These are phyloP conservation scores for Panicum miliaceum DNA, from an alignment of 176 grass and related monocot species.

Conservation along the genomic window DNA sequence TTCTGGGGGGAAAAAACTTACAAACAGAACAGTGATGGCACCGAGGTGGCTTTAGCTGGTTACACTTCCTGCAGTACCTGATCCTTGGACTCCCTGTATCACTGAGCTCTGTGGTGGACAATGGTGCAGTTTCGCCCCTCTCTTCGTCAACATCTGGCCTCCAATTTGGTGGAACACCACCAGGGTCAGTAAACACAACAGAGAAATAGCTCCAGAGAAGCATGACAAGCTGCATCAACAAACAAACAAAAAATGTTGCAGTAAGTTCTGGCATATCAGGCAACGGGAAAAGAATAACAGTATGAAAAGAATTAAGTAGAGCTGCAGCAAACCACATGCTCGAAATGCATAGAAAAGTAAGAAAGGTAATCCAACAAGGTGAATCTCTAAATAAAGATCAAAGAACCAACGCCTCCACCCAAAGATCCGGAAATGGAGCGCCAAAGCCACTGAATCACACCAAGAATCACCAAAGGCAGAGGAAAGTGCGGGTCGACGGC, in stretches of 20 bases:
- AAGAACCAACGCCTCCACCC: background rate
- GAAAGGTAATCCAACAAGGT: background rate
- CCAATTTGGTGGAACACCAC: slow-evolving; percentile 83
- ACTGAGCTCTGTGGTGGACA: slow-evolving; percentile 50
- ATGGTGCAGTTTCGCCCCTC: slow-evolving; percentile 72
- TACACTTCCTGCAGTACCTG: slow-evolving; percentile 93
- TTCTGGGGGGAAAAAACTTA: slow-evolving; percentile 44
- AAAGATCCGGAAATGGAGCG: background rate
- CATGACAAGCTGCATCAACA: slow-evolving; percentile 70
- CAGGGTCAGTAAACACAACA: slow-evolving; percentile 84
- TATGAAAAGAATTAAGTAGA: background rate
- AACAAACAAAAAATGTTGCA: background rate
- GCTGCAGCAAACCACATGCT: background rate
- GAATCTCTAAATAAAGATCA: slow-evolving; percentile 1
- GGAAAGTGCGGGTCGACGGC: background rate
- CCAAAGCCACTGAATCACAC: background rate
- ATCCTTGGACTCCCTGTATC: slow-evolving; percentile 50
- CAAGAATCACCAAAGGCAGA: background rate
- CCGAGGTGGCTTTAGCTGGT: slow-evolving; percentile 89
- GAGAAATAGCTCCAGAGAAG: slow-evolving; percentile 98
- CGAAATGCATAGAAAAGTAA: background rate
- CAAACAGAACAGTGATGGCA: slow-evolving; percentile 99
- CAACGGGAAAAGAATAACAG: background rate
- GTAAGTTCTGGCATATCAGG: background rate
- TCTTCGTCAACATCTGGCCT: slow-evolving; percentile 81